A percentile compares a stretch with the other conserved stretches of the same genome.
Evolutionary conservation across 208 protist species (phyloP).

Genomic region (Borovskyia barvae): DNA sequence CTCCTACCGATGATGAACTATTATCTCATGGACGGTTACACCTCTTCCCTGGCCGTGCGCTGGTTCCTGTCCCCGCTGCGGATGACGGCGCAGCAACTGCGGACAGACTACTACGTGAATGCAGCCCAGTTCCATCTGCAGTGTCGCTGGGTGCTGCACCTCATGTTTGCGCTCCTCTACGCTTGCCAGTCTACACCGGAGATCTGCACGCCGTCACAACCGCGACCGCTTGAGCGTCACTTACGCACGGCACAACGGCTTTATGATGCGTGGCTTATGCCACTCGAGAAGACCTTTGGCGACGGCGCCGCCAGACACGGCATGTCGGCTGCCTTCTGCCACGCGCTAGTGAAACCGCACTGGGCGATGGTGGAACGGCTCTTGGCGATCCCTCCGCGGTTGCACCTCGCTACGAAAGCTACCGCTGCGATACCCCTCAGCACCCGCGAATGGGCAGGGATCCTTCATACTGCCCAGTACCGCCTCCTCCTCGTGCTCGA

Average conservation of each 20-base stretch:
- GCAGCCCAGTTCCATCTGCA: constrained; percentile 1
- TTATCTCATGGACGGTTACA: constrained; percentile 8
- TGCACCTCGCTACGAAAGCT: neutral
- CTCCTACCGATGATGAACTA: constrained; percentile 6
- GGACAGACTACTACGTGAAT: constrained; percentile 18
- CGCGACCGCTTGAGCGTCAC: constrained; percentile 28
- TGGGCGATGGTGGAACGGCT: constrained; percentile 9
- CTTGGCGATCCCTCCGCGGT: too few species aligned
- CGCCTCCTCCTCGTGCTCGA: constrained; percentile 74
- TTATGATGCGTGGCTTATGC: constrained; percentile 22
- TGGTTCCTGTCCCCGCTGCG: constrained; percentile 25
- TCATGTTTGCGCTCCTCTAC: constrained; percentile 13
- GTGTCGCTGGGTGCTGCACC: constrained; percentile 22
- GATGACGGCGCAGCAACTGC: constrained; percentile 7
- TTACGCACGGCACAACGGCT: constrained; percentile 30
- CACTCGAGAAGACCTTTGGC: constrained; percentile 23
- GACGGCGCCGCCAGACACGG: constrained; percentile 35
- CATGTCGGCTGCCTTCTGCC: constrained; percentile 38
- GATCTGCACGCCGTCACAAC: constrained; percentile 16
- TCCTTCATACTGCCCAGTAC: constrained; percentile 63
- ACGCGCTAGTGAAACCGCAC: constrained; percentile 35
- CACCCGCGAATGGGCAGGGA: constrained; percentile 13
- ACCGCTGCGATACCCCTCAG: neutral
- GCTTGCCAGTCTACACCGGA: constrained; percentile 4
- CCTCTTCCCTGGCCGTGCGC: constrained; percentile 9